A percentile compares a stretch with the other conserved stretches of the same genome.
phyloP scores from a whole-genome alignment of 352 stramenopile species.

The Pythium dissimile region DNA sequence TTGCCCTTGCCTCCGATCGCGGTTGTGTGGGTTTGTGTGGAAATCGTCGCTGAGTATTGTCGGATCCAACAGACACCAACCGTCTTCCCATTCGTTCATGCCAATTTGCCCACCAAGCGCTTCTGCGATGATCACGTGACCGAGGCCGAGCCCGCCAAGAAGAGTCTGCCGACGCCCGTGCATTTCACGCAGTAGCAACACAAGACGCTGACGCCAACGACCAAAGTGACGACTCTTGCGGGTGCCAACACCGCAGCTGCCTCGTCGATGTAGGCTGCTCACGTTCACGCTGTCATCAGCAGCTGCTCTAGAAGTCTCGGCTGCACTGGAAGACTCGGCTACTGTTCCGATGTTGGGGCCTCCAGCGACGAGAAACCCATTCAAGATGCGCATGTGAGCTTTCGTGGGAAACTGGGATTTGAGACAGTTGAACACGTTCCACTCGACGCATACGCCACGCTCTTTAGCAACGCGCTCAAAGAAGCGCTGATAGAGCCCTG shows the following conservation, averaged over 20 bases:
- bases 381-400: slow-evolving; percentile 22
- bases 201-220: slow-evolving; percentile 15
- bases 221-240: slow-evolving; percentile 23
- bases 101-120: slow-evolving; percentile 15
- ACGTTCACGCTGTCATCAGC: background rate
- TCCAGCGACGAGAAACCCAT: slow-evolving; percentile 34
- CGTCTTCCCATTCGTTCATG: slow-evolving; percentile 26
- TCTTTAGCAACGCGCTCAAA: slow-evolving; percentile 28
- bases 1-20: background rate
- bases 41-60: slow-evolving; percentile 6
- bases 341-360: slow-evolving; percentile 22
- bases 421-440: slow-evolving; percentile 37
- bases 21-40: background rate
- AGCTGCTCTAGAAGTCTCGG: background rate
- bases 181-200: slow-evolving; percentile 26
- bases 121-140: slow-evolving; percentile 29
- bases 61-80: slow-evolving; percentile 20
- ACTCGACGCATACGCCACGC: slow-evolving; percentile 25
- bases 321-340: background rate
- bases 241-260: background rate
- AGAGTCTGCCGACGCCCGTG: slow-evolving; percentile 20
- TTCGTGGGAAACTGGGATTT: slow-evolving; percentile 32
- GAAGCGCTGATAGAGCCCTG: slow-evolving; percentile 33
- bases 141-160: slow-evolving; percentile 28
- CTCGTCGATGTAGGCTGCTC: background rate